A percentile compares a stretch with the other conserved stretches of the same genome.
phyloP scores from a whole-genome alignment of 1,139 yeast genomes.

The Candida buenavistaensis region DNA sequence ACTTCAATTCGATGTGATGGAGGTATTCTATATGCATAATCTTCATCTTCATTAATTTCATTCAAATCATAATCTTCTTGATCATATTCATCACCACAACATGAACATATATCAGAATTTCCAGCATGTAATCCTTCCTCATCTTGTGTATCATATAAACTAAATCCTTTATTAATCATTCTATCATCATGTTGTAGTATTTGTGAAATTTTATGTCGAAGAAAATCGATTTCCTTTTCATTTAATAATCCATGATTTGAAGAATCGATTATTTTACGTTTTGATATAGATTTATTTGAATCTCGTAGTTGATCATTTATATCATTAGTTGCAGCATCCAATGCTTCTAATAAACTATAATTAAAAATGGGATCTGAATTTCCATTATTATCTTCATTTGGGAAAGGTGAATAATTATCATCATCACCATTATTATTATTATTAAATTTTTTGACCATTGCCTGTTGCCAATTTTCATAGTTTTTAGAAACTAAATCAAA shows the following conservation, averaged over 20 bases:
- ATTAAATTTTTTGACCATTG: slow-evolving; percentile 28
- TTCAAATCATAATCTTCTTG: slow-evolving; percentile 10
- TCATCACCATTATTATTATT: slow-evolving; percentile 18
- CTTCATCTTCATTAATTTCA: slow-evolving; percentile 7
- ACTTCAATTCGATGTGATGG: slow-evolving; percentile 46
- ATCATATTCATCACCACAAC: slow-evolving; percentile 18
- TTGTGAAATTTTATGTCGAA: slow-evolving; percentile 29
- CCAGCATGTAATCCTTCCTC: slow-evolving; percentile 43
- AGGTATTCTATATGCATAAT: slow-evolving; percentile 9
- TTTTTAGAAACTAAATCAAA: slow-evolving; percentile 39
- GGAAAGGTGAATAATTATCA: slow-evolving; percentile 33
- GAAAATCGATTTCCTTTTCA: slow-evolving; percentile 34
- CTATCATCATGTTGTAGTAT: slow-evolving; percentile 18
- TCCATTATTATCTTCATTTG: slow-evolving; percentile 19
- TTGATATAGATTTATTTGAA: background rate
- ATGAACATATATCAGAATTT: slow-evolving; percentile 20
- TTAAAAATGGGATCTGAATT: slow-evolving; percentile 27
- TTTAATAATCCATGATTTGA: slow-evolving; percentile 21
- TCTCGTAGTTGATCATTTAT: slow-evolving; percentile 11
- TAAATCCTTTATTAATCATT: slow-evolving; percentile 30
- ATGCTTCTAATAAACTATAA: slow-evolving; percentile 32
- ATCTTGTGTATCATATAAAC: slow-evolving; percentile 41
- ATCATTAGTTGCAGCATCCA: slow-evolving; percentile 26
- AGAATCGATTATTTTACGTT: slow-evolving; percentile 8
- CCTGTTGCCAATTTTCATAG: slow-evolving; percentile 42